A percentile compares a stretch with the other conserved stretches of the same genome.
phyloP scores from a whole-genome alignment of 108 stramenopile species.

The Cyclostephanos invisitatus region DNA sequence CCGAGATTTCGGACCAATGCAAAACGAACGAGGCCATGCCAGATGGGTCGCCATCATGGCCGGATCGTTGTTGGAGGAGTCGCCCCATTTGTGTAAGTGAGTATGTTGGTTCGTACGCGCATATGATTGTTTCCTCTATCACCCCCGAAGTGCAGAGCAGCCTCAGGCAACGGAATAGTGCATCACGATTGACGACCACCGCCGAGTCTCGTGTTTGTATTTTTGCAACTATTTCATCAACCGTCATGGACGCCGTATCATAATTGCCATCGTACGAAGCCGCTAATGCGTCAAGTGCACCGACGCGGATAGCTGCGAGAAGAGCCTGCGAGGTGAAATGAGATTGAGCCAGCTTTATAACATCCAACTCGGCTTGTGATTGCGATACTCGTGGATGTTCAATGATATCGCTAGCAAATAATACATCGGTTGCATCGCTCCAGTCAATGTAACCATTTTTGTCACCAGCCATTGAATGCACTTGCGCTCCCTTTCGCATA shows the following conservation, averaged over 20 bases:
- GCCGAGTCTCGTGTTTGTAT: not conserved
- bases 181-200: conserved; percentile 26
- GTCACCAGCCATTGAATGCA: not conserved
- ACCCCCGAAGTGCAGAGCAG: conserved; percentile 43
- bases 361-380: conserved; percentile 15
- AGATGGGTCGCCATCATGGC: not conserved
- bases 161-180: conserved; percentile 34
- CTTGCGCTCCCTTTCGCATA: not conserved
- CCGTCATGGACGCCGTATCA: conserved; percentile 1
- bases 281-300: conserved; percentile 21
- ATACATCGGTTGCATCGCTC: not conserved
- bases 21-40: conserved; percentile 39
- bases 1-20: conserved; percentile 38
- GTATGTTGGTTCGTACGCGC: conserved; percentile 19
- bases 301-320: conserved; percentile 16
- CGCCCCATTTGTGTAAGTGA: conserved; percentile 29
- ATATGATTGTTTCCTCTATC: conserved; percentile 23
- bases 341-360: conserved; percentile 36
- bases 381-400: conserved; percentile 1
- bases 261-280: not conserved
- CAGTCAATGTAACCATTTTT: not conserved
- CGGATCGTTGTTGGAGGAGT: conserved; percentile 22
- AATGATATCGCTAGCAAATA: not conserved
- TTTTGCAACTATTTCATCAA: conserved; percentile 33
- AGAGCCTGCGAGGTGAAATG: conserved; percentile 35